A percentile compares a stretch with the other conserved stretches of the same genome.
These are phyloP conservation scores for Petunia hybrid DNA, from an alignment of 305 asterid species.

Conservation along the genomic window DNA sequence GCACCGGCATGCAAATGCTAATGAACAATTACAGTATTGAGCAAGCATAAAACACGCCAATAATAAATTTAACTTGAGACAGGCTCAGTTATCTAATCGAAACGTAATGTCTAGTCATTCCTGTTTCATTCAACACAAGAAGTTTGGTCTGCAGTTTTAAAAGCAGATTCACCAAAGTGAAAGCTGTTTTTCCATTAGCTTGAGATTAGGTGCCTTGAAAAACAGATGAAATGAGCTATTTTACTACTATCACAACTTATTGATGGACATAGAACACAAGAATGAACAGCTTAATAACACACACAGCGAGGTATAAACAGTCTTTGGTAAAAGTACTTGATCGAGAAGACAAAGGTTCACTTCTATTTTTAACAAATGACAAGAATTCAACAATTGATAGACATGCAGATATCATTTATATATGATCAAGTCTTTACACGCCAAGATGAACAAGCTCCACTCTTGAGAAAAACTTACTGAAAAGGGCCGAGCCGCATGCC, in stretches of 20 bases:
- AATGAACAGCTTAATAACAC: not conserved
- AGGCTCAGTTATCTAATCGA: not conserved
- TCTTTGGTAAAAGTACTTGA: too few relatives aligned
- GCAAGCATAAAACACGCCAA: not conserved
- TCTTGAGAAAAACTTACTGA: conserved; percentile 39
- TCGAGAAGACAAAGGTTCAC: too few relatives aligned
- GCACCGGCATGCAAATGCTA: not conserved
- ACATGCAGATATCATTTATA: not conserved
- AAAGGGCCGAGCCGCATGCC: conserved; percentile 50
- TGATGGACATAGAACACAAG: not conserved
- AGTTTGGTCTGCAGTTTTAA: too few relatives aligned
- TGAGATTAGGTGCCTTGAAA: too few relatives aligned
- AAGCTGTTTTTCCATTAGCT: too few relatives aligned
- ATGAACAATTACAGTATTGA: not conserved
- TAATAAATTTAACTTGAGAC: not conserved
- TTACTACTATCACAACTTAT: not conserved
- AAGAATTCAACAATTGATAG: not conserved
- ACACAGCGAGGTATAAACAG: not conserved
- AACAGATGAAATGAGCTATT: too few relatives aligned
- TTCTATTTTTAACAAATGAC: too few relatives aligned
- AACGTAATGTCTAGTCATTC: too few relatives aligned
- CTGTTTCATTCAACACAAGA: too few relatives aligned
- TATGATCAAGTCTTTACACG: not conserved
- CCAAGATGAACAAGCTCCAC: not conserved
- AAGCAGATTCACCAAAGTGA: too few relatives aligned